Conservation (phyloP, 257 asterid genomes). For the Plantago major region DNA sequence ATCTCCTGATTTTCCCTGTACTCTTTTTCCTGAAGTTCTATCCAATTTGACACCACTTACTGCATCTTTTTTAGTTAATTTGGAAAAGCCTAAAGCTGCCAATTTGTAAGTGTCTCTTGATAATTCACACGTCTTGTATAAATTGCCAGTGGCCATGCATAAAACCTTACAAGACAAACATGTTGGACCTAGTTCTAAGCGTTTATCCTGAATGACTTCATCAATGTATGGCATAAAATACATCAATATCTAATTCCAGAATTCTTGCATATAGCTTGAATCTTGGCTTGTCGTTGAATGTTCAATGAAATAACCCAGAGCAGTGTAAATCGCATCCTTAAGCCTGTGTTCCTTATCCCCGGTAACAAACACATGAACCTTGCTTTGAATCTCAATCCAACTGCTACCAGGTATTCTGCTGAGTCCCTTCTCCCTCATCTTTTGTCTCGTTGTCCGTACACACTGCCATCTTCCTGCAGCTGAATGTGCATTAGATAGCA, state of each 20-base stretch:
- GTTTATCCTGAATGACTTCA: no score
- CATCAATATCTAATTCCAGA: conserved; percentile 6
- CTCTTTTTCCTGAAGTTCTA: no score
- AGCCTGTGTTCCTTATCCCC: conserved; percentile 45
- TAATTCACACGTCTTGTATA: no score
- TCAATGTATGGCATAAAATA: not conserved
- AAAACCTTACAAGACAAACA: no score
- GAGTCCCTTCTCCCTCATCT: conserved; percentile 60
- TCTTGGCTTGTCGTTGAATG: conserved; percentile 31
- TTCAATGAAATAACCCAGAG: conserved; percentile 30
- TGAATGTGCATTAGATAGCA: conserved; percentile 82
- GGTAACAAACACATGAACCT: conserved; percentile 60
- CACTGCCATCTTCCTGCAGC: conserved; percentile 76
- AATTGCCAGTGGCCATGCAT: no score
- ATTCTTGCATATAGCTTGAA: conserved; percentile 3
- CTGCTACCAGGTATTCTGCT: conserved; percentile 70
- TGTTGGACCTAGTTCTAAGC: no score
- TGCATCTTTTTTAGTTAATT: no score
- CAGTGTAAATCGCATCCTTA: conserved; percentile 36
- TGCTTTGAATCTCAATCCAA: conserved; percentile 64
- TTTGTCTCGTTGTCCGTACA: conserved; percentile 39
- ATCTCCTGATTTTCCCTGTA: no score
- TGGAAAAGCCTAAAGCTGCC: no score
- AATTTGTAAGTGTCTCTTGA: no score
- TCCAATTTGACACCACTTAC: no score